Evolutionary conservation across 768 basidiomycete genomes (phyloP), one percentile per base, ranked within the genome.

Genomic region (Saitozyma podzolica): DNA sequence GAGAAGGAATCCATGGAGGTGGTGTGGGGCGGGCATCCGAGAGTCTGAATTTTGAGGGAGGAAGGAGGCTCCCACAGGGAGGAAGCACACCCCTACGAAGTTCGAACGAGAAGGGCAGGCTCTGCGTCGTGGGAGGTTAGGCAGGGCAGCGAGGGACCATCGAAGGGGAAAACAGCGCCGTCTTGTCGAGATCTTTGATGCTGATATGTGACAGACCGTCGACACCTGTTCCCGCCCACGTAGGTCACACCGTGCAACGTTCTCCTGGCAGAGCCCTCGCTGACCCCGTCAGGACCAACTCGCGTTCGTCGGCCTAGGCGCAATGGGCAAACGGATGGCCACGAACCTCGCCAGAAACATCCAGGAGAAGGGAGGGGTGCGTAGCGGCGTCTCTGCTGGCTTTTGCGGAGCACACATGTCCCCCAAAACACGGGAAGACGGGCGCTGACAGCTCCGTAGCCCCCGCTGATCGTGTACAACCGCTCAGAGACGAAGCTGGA

Each of bases 251-350:
- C 39, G 29, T 29, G 29, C 29, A 47, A 47, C 20, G 1, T 29
- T 19, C 52, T 61, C 16, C 40, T 19, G 13, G 19, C 54, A 19
- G 47, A 48, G 11, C 56, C 14, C 8, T 49, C 40, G 57, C 58
- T 61, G 39, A 61, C 56, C 20, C 17, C 9, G 20, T 37, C 40
- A 76, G 75, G 77, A 70, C 29, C 82, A 80, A 64, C 74, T 87
- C 67, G 86, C 85, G 2, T 84, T 83, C 73, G 74, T 80, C 54
- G 81, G 81, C 37, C 67, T 82, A 8, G 81, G 80, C 1, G 75
- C 71, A 19, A 89, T 91, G 85, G 90, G 89, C 9, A 85, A 83
- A 70, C 77, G 82, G 17, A 92, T 93, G 89, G 89, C 88, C 7
- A 83, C 84, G 43, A 95, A 94, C 78, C 83, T 95, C 41, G 89